Evolutionary conservation across 2,329 filamentous ascomycete genomes (phyloP).

Genomic region (Talaromyces islandicus): DNA sequence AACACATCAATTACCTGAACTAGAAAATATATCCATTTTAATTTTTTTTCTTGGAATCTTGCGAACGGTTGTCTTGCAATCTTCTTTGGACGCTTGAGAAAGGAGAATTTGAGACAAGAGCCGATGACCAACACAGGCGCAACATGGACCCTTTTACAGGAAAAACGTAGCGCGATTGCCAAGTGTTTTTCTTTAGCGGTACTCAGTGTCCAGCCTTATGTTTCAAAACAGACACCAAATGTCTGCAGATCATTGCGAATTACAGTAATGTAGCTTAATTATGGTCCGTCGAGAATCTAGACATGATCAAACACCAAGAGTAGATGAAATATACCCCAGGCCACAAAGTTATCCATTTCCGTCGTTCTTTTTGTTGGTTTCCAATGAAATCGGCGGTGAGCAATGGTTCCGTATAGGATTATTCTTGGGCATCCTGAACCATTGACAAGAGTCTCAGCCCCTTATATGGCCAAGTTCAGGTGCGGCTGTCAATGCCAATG

Average conservation of each 20-base stretch:
- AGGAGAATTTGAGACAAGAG: neutral
- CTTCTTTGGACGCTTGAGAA: neutral
- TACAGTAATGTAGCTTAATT: neutral
- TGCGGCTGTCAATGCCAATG: neutral
- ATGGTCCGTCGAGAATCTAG: neutral
- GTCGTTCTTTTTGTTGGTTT: neutral
- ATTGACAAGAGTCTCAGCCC: neutral
- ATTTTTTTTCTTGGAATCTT: no score
- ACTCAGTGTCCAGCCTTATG: neutral
- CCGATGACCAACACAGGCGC: neutral
- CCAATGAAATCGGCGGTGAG: no score
- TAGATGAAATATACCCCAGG: neutral
- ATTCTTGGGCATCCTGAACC: neutral
- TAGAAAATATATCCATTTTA: no score
- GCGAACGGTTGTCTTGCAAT: neutral
- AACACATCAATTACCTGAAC: neutral
- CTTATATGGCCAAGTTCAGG: no score
- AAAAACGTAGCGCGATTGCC: neutral
- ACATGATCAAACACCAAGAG: neutral
- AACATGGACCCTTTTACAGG: neutral
- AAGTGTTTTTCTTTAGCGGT: neutral
- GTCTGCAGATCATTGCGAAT: neutral
- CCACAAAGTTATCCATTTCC: neutral
- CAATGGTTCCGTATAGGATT: no score
- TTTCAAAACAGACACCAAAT: neutral